Percentiles rank a stretch among this genome's conserved stretches.
These are phyloP conservation scores for Phytophthora hybrid DNA, from an alignment of 352 stramenopile species.

Conservation along the genomic window DNA sequence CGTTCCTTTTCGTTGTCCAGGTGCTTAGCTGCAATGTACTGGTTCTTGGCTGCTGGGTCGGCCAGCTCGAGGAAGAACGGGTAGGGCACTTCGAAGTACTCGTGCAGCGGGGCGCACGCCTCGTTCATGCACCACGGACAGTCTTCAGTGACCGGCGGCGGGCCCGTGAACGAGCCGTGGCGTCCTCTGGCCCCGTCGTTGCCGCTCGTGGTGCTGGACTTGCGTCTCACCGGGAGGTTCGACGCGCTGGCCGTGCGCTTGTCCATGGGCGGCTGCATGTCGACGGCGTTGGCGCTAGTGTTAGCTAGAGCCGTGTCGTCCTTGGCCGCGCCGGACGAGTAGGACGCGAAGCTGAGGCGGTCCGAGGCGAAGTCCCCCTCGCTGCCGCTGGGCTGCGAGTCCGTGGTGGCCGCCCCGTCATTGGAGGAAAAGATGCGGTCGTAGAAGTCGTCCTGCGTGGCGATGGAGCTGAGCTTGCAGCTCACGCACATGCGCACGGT, in stretches of 20 bases:
- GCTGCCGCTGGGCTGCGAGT: slow-evolving; percentile 41
- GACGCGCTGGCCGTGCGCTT: slow-evolving; percentile 49
- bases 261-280: slow-evolving; percentile 35
- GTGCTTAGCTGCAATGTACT: slow-evolving; percentile 72
- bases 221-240: slow-evolving; percentile 54
- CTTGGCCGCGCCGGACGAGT: slow-evolving; percentile 44
- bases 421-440: slow-evolving; percentile 79
- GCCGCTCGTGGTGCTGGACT: slow-evolving; percentile 60
- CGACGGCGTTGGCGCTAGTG: slow-evolving; percentile 4
- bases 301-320: slow-evolving; percentile 17
- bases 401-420: slow-evolving; percentile 25
- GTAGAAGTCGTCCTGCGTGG: slow-evolving; percentile 82
- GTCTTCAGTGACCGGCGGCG: slow-evolving; percentile 31
- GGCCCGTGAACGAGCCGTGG: slow-evolving; percentile 27
- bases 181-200: slow-evolving; percentile 29
- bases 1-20: slow-evolving; percentile 79
- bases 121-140: slow-evolving; percentile 79
- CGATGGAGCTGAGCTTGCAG: slow-evolving; percentile 81
- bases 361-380: slow-evolving; percentile 50
- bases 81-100: slow-evolving; percentile 80
- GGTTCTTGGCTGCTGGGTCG: slow-evolving; percentile 51
- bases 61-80: slow-evolving; percentile 69
- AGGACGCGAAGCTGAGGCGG: slow-evolving; percentile 58
- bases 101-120: slow-evolving; percentile 65
- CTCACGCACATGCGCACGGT: slow-evolving; percentile 83